These are phyloP conservation scores for Hirsutella thompsonii DNA, from an alignment of 2,329 filamentous ascomycete species.

Conservation along the genomic window DNA sequence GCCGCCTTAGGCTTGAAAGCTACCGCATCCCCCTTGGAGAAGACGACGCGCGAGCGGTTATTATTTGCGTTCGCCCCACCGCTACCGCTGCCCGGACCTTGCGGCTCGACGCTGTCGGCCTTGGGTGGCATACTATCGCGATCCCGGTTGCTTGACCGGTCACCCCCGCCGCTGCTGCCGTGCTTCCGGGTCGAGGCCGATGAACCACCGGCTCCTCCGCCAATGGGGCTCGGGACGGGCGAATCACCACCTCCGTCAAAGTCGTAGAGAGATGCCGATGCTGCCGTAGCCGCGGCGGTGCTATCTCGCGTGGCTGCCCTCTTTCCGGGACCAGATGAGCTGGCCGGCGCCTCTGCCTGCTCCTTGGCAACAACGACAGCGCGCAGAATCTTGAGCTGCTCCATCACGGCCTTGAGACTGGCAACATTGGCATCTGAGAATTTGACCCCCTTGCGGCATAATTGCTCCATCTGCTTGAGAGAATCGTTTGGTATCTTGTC, in stretches of 20 bases:
- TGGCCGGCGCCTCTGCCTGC: constrained; percentile 16
- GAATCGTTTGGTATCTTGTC: constrained; percentile 22
- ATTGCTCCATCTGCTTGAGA: constrained; percentile 29
- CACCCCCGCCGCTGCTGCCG: constrained; percentile 4
- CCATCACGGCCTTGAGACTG: constrained; percentile 23
- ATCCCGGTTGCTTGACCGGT: constrained; percentile 24
- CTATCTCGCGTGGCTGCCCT: constrained; percentile 10
- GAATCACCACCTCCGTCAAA: constrained; percentile 32
- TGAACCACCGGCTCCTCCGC: constrained; percentile 6
- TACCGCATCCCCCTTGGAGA: constrained; percentile 50
- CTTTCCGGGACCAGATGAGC: constrained; percentile 9
- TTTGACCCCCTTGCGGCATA: constrained; percentile 28
- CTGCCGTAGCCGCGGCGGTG: constrained; percentile 8
- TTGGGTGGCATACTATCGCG: constrained; percentile 43
- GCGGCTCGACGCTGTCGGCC: constrained; percentile 39
- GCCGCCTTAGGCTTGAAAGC: constrained; percentile 49
- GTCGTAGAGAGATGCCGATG: constrained; percentile 26
- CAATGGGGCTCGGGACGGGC: constrained; percentile 30
- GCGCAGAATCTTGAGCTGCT: constrained; percentile 28
- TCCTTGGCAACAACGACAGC: constrained; percentile 31
- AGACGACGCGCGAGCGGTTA: constrained; percentile 38
- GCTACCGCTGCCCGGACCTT: constrained; percentile 2
- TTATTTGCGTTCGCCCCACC: constrained; percentile 13
- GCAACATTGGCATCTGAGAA: constrained; percentile 23
- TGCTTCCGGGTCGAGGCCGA: constrained; percentile 1